These are phyloP conservation scores for Colletotrichum sp. DNA, from an alignment of 2,329 filamentous ascomycete species.

Conservation along the genomic window DNA sequence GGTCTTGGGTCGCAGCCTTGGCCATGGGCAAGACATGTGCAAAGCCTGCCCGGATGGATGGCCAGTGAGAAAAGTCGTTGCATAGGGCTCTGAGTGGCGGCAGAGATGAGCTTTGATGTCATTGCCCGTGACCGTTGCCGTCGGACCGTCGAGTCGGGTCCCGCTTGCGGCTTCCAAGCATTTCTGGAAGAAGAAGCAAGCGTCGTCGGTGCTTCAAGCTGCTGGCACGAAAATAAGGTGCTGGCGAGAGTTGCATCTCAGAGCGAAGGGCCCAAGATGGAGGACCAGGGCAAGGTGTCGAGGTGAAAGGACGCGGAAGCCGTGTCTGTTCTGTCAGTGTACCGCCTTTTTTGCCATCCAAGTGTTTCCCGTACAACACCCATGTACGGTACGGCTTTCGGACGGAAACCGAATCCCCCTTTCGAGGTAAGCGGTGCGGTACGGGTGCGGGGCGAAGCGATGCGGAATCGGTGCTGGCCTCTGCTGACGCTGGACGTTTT, in stretches of 20 bases:
- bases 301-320: not conserved
- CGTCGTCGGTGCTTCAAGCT: not conserved
- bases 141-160: constrained; percentile 1
- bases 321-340: constrained; percentile 1
- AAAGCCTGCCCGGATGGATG: not conserved
- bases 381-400: not conserved
- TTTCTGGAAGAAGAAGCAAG: constrained; percentile 14
- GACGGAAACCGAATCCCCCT: not conserved
- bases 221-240: not conserved
- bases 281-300: not conserved
- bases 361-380: not conserved
- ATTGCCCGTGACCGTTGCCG: not conserved
- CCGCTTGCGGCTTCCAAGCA: not conserved
- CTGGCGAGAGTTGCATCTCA: not conserved
- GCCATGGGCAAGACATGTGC: not conserved
- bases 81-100: not conserved
- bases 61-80: not conserved
- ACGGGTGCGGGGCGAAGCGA: not conserved
- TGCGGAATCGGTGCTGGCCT: not conserved
- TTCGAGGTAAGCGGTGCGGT: not conserved
- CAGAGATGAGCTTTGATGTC: not conserved
- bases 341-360: not conserved
- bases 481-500: not conserved
- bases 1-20: not conserved
- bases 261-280: constrained; percentile 5